phyloP scores from a whole-genome alignment of 1,139 yeast species.

The Suzukiozyma palmioleophila region DNA sequence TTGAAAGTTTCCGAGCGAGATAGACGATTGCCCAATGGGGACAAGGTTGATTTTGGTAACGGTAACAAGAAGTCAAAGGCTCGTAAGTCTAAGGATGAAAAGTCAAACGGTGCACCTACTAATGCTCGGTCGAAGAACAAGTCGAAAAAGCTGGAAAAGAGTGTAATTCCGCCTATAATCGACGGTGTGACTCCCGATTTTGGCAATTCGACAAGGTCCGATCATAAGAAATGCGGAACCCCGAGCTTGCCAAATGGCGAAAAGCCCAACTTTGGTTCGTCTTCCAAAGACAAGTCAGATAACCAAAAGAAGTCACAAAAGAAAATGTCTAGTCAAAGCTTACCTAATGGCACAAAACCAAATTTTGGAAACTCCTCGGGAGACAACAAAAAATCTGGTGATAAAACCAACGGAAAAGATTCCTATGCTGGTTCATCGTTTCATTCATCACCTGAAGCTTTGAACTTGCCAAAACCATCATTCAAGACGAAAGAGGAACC shows the following conservation, averaged over 20 bases:
- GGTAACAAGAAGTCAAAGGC: constrained; percentile 8
- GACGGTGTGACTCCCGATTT: constrained; percentile 33
- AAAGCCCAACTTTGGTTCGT: constrained; percentile 23
- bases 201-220: constrained; percentile 11
- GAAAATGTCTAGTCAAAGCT: constrained; percentile 11
- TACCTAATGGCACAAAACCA: constrained; percentile 32
- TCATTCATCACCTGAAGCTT: constrained; percentile 55
- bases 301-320: constrained; percentile 4
- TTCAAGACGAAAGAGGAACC: constrained; percentile 31
- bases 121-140: constrained; percentile 4
- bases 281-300: constrained; percentile 5
- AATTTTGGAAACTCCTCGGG: constrained; percentile 17
- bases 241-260: constrained; percentile 26
- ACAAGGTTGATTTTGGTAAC: constrained; percentile 38
- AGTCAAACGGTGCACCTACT: constrained; percentile 6
- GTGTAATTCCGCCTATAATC: constrained; percentile 19
- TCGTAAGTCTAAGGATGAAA: constrained; percentile 4
- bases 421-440: constrained; percentile 55
- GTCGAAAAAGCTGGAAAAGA: not conserved
- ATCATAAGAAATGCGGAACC: constrained; percentile 4
- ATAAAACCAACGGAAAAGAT: constrained; percentile 15
- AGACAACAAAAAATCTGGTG: constrained; percentile 10
- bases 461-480: constrained; percentile 54
- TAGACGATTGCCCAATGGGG: constrained; percentile 39
- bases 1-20: constrained; percentile 16